These are phyloP conservation scores for Achaetomiella virescens DNA, from an alignment of 495 filamentous ascomycete genomes.

Conservation along the genomic window DNA sequence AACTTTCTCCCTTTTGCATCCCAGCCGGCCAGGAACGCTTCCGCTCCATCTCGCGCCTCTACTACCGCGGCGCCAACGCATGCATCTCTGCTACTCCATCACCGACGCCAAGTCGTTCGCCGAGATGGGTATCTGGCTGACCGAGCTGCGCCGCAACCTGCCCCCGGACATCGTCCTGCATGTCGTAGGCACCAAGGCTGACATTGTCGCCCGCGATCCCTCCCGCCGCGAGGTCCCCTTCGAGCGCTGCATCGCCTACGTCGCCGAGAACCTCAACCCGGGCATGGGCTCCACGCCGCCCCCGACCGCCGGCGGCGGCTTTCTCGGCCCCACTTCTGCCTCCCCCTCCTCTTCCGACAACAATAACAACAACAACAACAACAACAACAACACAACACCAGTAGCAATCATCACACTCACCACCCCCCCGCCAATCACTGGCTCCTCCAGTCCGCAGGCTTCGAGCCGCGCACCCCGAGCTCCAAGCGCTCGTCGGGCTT, in stretches of 20 bases:
- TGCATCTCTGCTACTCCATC: slow-evolving; percentile 93
- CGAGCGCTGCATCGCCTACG: slow-evolving; percentile 89
- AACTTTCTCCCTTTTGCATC: neutral
- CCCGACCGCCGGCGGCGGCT: slow-evolving; percentile 35
- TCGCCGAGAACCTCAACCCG: slow-evolving; percentile 80
- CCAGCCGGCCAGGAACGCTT: slow-evolving; percentile 89
- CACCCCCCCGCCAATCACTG: neutral
- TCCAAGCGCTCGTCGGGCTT: slow-evolving; percentile 78
- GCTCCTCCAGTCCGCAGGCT: no score
- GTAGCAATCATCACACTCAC: neutral
- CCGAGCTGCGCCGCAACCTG: slow-evolving; percentile 68
- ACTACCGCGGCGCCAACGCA: slow-evolving; percentile 92
- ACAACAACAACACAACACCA: neutral
- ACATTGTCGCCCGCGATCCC: slow-evolving; percentile 80
- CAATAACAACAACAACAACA: neutral
- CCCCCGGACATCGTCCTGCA: slow-evolving; percentile 77
- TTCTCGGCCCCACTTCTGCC: slow-evolving; percentile 42
- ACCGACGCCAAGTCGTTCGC: slow-evolving; percentile 78
- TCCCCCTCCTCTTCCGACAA: neutral
- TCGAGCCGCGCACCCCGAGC: slow-evolving; percentile 55
- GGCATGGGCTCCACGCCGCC: slow-evolving; percentile 58
- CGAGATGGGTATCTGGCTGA: slow-evolving; percentile 91
- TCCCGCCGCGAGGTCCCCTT: slow-evolving; percentile 74
- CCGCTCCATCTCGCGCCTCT: slow-evolving; percentile 83
- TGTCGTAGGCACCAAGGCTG: slow-evolving; percentile 91